Evolutionary conservation across 176 grass and related monocot species (phyloP).

Genomic region (Dendrocalamus sinicus): DNA sequence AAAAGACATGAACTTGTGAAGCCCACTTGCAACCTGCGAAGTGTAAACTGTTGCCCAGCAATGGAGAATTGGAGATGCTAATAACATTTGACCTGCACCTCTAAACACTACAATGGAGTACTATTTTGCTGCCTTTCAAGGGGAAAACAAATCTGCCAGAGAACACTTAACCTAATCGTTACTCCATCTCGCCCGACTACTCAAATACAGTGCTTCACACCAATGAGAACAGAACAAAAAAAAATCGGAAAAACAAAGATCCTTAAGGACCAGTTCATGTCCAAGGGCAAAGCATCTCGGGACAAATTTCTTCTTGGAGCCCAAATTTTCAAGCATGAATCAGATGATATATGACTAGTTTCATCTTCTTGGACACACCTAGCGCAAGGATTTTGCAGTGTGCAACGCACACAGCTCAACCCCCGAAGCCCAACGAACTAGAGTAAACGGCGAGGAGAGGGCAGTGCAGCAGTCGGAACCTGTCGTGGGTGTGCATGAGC

Average conservation of each 20-base stretch:
- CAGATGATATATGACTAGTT: neutral
- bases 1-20: constrained; percentile 18
- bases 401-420: neutral
- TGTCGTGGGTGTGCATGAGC: constrained; percentile 80
- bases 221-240: neutral
- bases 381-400: neutral
- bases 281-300: neutral
- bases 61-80: neutral
- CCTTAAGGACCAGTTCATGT: neutral
- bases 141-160: neutral
- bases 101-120: neutral
- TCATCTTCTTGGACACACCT: neutral
- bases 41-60: constrained; percentile 4
- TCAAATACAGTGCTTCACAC: neutral
- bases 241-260: neutral
- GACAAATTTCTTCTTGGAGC: neutral
- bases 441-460: neutral
- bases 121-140: neutral
- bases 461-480: constrained; percentile 22
- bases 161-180: neutral
- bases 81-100: neutral
- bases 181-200: neutral
- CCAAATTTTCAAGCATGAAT: neutral
- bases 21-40: neutral
- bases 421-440: neutral